phyloP scores from a whole-genome alignment of 164 flowering plant species.

The Vitis cinerea region DNA sequence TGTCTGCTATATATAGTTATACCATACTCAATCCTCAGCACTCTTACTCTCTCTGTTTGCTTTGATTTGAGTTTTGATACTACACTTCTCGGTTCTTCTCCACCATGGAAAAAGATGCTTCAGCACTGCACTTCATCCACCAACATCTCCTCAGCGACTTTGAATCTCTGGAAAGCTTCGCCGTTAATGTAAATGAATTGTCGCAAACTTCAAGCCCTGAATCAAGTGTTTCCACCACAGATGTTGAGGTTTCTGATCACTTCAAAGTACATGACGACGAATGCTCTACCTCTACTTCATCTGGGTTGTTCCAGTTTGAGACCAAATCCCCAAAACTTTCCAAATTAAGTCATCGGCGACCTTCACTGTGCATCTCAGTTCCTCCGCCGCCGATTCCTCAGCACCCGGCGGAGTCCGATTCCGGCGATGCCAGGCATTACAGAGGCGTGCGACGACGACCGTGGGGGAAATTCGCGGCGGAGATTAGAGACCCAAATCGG shows the following conservation, averaged over 20 bases:
- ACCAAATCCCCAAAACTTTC: no score
- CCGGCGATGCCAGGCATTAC: neutral
- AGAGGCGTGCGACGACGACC: no score
- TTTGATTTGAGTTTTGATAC: no score
- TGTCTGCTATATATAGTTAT: no score
- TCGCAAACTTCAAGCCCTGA: neutral
- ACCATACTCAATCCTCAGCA: no score
- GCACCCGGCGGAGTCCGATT: conserved; percentile 12
- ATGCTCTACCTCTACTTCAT: neutral
- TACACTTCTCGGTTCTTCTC: neutral
- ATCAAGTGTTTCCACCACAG: neutral
- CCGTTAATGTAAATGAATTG: no score
- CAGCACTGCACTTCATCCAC: neutral
- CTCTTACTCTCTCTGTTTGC: no score
- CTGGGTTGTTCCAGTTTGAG: neutral
- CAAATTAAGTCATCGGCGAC: no score
- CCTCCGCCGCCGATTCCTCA: neutral
- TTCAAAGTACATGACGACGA: neutral
- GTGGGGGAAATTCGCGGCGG: no score
- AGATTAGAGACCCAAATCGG: no score
- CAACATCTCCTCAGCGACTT: conserved; percentile 12
- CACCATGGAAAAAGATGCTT: neutral
- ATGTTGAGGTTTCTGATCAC: neutral
- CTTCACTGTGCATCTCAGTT: conserved; percentile 5
- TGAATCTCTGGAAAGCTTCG: neutral